These are phyloP conservation scores for Magnolia changhungtana DNA, from an alignment of 164 flowering plant species.

Conservation along the genomic window DNA sequence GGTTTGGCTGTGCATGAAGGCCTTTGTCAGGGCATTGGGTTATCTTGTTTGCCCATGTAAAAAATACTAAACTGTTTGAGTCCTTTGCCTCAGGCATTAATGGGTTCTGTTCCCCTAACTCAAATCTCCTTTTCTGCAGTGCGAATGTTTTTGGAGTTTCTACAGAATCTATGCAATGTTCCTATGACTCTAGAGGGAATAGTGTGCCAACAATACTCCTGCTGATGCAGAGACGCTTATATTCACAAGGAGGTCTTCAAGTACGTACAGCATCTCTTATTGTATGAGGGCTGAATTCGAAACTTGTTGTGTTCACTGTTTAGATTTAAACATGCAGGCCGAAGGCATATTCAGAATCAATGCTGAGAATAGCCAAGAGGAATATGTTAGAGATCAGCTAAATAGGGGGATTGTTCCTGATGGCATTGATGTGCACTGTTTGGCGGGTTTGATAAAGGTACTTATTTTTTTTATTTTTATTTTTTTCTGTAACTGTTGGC, in stretches of 20 bases:
- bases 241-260: conserved; percentile 70
- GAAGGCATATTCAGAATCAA: conserved; percentile 93
- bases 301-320: neutral
- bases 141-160: conserved; percentile 89
- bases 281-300: neutral
- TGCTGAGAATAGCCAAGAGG: conserved; percentile 81
- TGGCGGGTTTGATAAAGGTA: conserved; percentile 97
- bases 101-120: neutral
- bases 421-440: conserved; percentile 77
- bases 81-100: neutral
- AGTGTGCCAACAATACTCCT: conserved; percentile 91
- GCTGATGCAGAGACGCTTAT: conserved; percentile 81
- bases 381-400: conserved; percentile 76
- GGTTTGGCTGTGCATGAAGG: too few relatives aligned
- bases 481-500: neutral
- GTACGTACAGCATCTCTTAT: conserved; percentile 25
- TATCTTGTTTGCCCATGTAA: neutral
- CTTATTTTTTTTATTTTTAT: neutral
- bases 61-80: neutral
- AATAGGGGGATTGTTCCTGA: conserved; percentile 76
- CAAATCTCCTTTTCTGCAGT: conserved; percentile 36
- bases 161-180: conserved; percentile 93
- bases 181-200: conserved; percentile 84
- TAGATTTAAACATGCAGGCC: conserved; percentile 41
- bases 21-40: neutral